phyloP scores from a whole-genome alignment of 1,284 basidiomycete genomes.

The Apiotrichum domesticum region DNA sequence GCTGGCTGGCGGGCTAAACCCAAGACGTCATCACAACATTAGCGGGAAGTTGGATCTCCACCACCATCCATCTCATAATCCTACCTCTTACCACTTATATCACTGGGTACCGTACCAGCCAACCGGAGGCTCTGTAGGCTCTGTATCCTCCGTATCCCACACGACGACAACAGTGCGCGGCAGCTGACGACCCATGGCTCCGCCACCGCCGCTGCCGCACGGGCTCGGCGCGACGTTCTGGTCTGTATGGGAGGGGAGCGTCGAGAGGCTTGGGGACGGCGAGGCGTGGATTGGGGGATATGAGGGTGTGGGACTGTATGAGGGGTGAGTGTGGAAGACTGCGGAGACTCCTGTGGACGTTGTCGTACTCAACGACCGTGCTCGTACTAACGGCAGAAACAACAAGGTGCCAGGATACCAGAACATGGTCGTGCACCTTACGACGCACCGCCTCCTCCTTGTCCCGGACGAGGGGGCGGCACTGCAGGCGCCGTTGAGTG shows the following conservation, averaged over 20 bases:
- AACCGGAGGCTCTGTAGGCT: too few relatives aligned
- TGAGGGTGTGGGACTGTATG: slow-evolving; percentile 78
- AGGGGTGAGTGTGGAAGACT: slow-evolving; percentile 59
- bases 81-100: too few relatives aligned
- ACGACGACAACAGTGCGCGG: too few relatives aligned
- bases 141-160: too few relatives aligned
- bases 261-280: slow-evolving; percentile 53
- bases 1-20: too few relatives aligned
- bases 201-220: slow-evolving; percentile 6
- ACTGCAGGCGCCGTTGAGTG: slow-evolving; percentile 56
- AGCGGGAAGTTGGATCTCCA: too few relatives aligned
- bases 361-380: neutral
- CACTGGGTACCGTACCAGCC: too few relatives aligned
- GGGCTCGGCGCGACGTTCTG: slow-evolving; percentile 28
- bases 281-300: slow-evolving; percentile 69
- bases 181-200: too few relatives aligned
- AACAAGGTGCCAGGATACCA: slow-evolving; percentile 62
- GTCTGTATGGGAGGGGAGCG: slow-evolving; percentile 22
- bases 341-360: neutral
- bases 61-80: too few relatives aligned
- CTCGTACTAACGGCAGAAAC: slow-evolving; percentile 51
- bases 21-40: too few relatives aligned
- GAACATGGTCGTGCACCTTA: slow-evolving; percentile 68
- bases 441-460: slow-evolving; percentile 63
- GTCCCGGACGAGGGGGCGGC: slow-evolving; percentile 22